These are phyloP conservation scores for Stagonosporopsis rhizophila DNA, from an alignment of 2,329 filamentous ascomycete species.

Conservation along the genomic window DNA sequence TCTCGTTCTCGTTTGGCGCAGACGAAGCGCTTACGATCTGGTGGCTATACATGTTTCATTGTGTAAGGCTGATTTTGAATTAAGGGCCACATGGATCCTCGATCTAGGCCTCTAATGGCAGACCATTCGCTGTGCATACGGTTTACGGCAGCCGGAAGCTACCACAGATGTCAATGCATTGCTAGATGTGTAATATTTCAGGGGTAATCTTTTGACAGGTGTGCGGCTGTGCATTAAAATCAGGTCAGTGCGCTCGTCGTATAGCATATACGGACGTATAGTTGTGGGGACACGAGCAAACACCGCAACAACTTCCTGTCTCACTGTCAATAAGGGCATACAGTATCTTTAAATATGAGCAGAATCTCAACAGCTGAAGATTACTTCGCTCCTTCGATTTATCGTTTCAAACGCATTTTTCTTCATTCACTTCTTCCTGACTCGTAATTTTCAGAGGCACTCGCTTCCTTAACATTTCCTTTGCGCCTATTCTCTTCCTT, in stretches of 20 bases:
- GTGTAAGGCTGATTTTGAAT: neutral
- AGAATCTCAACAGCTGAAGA: neutral
- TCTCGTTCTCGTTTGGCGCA: neutral
- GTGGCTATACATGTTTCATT: neutral
- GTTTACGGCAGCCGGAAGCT: neutral
- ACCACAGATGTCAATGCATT: neutral
- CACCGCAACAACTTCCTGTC: slow-evolving; percentile 1
- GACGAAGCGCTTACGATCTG: neutral
- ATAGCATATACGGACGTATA: slow-evolving; percentile 19
- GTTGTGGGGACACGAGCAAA: neutral
- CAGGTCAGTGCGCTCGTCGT: slow-evolving; percentile 13
- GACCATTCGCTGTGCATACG: slow-evolving; percentile 1
- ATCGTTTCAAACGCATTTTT: neutral
- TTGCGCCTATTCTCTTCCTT: neutral
- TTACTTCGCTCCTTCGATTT: neutral
- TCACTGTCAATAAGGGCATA: neutral
- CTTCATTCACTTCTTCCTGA: neutral
- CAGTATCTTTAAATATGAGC: slow-evolving; percentile 6
- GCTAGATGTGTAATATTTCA: neutral
- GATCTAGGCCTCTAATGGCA: neutral
- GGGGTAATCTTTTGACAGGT: neutral
- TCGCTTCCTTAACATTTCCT: neutral
- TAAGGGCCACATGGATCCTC: no score
- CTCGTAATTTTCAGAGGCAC: neutral
- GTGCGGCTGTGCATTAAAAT: slow-evolving; percentile 15